These are phyloP conservation scores for Aspergillus fumigatus DNA, from an alignment of 2,329 filamentous ascomycete species.

Conservation along the genomic window DNA sequence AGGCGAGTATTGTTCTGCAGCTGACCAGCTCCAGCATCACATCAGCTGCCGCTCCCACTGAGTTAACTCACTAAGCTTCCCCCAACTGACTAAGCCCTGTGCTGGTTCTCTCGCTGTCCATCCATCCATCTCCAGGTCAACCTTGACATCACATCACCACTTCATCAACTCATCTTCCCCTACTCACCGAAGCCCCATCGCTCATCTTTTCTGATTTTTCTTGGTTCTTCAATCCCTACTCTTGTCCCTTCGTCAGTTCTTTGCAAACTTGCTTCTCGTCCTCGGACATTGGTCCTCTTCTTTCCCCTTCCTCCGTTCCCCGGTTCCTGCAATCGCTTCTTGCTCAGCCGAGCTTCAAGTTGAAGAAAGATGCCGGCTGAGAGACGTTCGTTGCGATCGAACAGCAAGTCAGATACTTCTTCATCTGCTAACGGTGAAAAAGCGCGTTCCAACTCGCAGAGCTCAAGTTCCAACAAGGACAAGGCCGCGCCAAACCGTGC, in stretches of 20 bases:
- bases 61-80: constrained; percentile 5
- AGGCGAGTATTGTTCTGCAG: constrained; percentile 12
- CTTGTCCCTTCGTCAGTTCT: constrained; percentile 13
- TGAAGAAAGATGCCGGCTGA: constrained; percentile 44
- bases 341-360: constrained; percentile 30
- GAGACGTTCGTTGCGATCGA: constrained; percentile 44
- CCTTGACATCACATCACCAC: constrained; percentile 40
- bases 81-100: constrained; percentile 32
- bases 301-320: constrained; percentile 24
- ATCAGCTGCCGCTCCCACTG: constrained; percentile 11
- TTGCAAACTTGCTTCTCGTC: constrained; percentile 12
- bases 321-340: constrained; percentile 24
- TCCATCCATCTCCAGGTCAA: constrained; percentile 21
- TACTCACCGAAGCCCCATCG: constrained; percentile 7
- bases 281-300: constrained; percentile 12
- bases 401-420: constrained; percentile 44
- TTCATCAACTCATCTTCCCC: constrained; percentile 19
- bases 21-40: constrained; percentile 11
- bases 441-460: constrained; percentile 40
- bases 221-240: neutral
- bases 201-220: constrained; percentile 20
- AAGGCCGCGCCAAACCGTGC: constrained; percentile 42
- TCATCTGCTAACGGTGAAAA: constrained; percentile 47
- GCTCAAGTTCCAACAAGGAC: constrained; percentile 41
- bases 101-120: constrained; percentile 29